Evolutionary conservation across 257 asterid genomes (phyloP).

Genomic region (Petrea volubilis): DNA sequence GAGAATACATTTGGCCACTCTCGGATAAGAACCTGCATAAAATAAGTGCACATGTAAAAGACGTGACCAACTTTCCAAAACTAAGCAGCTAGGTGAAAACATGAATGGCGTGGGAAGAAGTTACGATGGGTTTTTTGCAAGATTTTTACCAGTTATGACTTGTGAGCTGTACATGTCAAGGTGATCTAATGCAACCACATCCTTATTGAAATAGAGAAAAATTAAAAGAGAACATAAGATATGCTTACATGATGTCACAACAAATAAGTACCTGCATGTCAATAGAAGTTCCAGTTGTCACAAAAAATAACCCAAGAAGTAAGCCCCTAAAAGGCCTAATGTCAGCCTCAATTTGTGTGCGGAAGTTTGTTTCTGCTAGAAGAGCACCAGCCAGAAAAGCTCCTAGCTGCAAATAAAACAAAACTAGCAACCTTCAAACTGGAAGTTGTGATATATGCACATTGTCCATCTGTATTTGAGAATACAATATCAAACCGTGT

Average conservation of each 20-base stretch:
- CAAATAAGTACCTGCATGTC: conserved; percentile 75
- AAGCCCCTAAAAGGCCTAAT: conserved; percentile 98
- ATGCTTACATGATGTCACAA: not conserved
- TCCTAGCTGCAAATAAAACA: conserved; percentile 69
- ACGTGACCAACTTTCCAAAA: conserved; percentile 20
- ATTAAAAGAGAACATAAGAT: not conserved
- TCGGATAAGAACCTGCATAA: conserved; percentile 84
- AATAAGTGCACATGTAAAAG: conserved; percentile 20
- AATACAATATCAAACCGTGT: conserved; percentile 70
- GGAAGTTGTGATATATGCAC: conserved; percentile 1
- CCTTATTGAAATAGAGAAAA: not conserved
- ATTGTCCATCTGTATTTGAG: conserved; percentile 15
- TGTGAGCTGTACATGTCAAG: not conserved
- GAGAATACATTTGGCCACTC: conserved; percentile 99
- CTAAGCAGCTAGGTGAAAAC: not conserved
- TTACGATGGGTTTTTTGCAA: not conserved
- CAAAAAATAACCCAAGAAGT: conserved; percentile 94
- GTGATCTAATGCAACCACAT: not conserved
- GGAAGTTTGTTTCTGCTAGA: conserved; percentile 94
- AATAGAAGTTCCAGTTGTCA: conserved; percentile 95
- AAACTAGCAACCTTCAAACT: conserved; percentile 23
- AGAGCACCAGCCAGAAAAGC: conserved; percentile 97
- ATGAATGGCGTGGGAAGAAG: not conserved
- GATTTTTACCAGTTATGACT: not conserved
- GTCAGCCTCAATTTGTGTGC: conserved; percentile 99